Base-by-base conservation (phyloP, 2,329 filamentous ascomycete genomes). In the Colletotrichum echinochloae region DNA sequence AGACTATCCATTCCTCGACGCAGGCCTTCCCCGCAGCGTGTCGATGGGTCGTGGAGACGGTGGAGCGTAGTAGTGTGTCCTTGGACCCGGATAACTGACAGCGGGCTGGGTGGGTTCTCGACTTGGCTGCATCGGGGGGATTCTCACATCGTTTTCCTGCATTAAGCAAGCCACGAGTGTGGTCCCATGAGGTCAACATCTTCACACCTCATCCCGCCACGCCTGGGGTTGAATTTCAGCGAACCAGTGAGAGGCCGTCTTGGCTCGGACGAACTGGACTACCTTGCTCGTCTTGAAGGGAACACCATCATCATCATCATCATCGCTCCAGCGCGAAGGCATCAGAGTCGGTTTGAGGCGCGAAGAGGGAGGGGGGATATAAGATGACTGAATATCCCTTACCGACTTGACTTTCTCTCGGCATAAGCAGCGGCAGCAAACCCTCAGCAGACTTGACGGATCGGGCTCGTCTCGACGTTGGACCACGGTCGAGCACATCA, bases 1-100 rank as follows among this genome's bases (percentile, higher is more conserved):
- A 57, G 67, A 67, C 66, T 39, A 66, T 66, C 55, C 63, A 60
- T 64, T 35, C 33, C 14, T 56, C 33, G 51, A 23, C 41, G 41
- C 60, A 37, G 39, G 11, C 51, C 51, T 67, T 67, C 64, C 67
- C 67, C 67, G 64, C 64, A 28, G 67, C 64, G 39, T 62, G 63
- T 64, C 52, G 61, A 67, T 70, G 64, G 67, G 57, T 62, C 67
- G 56, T 57, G 63, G 67, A 70, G 66, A 66, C 57, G 52, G 67
- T 66, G 67, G 67, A 66, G 63, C 35, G 26, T 57, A 59, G 35
- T 33, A 33, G 44, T 9, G 46, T 37, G 55, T 61, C 49, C 35
- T 62, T 62, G 37, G 60, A 37, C 64, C 64, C 57, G 64, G 64
- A 55, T 30, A 56, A 52, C 41, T 57, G 62, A 39, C 33, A 54